Evolutionary conservation across 306 rosid genomes (phyloP).

Genomic region (Parietaria judaica): DNA sequence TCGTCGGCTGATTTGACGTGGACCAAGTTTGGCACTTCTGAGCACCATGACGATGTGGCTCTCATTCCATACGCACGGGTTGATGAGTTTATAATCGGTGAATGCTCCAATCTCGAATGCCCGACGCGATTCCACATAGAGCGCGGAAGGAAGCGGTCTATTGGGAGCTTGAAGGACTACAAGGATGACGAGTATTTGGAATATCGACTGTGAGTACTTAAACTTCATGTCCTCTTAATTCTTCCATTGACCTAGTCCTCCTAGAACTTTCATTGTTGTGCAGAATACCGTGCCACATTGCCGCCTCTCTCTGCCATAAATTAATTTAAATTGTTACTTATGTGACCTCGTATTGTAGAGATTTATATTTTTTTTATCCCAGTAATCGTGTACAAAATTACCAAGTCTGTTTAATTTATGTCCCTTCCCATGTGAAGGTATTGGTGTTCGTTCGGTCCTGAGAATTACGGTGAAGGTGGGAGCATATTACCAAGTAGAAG

Average conservation of each 20-base stretch:
- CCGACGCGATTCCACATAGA: constrained; percentile 88
- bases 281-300: too few relatives aligned
- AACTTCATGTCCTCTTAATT: constrained; percentile 1
- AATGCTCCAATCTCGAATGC: constrained; percentile 68
- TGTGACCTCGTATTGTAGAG: too few relatives aligned
- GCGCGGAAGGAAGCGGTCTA: constrained; percentile 59
- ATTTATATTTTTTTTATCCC: too few relatives aligned
- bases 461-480: constrained; percentile 94
- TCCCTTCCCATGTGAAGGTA: constrained; percentile 43
- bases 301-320: too few relatives aligned
- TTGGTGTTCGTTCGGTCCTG: constrained; percentile 98
- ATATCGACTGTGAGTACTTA: constrained; percentile 65
- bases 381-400: too few relatives aligned
- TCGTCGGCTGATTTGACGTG: constrained; percentile 70
- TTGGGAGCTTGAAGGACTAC: constrained; percentile 77
- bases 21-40: constrained; percentile 72
- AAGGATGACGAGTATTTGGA: constrained; percentile 88
- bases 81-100: constrained; percentile 83
- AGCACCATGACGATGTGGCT: constrained; percentile 78
- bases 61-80: constrained; percentile 82
- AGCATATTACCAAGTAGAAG: constrained; percentile 82
- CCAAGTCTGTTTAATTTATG: too few relatives aligned
- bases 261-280: too few relatives aligned
- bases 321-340: too few relatives aligned
- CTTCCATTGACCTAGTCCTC: too few relatives aligned